phyloP scores from a whole-genome alignment of 208 protist genomes.

The Trypanosoma brucei region DNA sequence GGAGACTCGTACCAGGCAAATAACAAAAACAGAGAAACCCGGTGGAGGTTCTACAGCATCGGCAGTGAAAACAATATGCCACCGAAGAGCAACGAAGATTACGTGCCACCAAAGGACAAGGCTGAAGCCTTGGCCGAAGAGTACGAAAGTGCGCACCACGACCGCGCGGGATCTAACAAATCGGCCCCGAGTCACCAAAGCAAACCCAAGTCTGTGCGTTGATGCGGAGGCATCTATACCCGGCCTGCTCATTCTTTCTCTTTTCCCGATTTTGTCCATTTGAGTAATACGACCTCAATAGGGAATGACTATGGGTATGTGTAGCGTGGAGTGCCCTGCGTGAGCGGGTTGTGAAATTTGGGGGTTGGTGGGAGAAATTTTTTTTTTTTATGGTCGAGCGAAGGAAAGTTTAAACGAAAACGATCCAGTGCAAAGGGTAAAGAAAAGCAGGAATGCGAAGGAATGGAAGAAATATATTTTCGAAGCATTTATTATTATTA shows the following conservation, averaged over 20 bases:
- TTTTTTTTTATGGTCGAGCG: too few species aligned
- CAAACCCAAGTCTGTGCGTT: conserved; percentile 84
- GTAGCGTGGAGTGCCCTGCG: too few species aligned
- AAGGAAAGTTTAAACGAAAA: too few species aligned
- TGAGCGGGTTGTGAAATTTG: too few species aligned
- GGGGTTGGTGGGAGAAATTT: too few species aligned
- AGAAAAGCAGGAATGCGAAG: not conserved
- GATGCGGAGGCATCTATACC: not conserved
- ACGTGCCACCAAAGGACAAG: conserved; percentile 70
- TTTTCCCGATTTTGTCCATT: too few species aligned
- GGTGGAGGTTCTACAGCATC: not conserved
- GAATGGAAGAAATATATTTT: not conserved
- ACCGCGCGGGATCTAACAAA: conserved; percentile 70
- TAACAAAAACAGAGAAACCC: conserved; percentile 4
- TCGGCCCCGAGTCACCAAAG: conserved; percentile 64
- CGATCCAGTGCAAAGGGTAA: too few species aligned
- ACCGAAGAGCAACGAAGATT: conserved; percentile 41
- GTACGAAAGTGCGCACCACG: conserved; percentile 78
- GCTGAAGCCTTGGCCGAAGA: conserved; percentile 62
- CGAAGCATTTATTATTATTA: not conserved
- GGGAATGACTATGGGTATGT: too few species aligned
- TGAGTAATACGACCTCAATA: too few species aligned
- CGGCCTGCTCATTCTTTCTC: too few species aligned
- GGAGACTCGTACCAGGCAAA: not conserved
- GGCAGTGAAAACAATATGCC: conserved; percentile 11